Base-by-base conservation (phyloP, 257 asterid genomes). In the Leonotis leonurus region DNA sequence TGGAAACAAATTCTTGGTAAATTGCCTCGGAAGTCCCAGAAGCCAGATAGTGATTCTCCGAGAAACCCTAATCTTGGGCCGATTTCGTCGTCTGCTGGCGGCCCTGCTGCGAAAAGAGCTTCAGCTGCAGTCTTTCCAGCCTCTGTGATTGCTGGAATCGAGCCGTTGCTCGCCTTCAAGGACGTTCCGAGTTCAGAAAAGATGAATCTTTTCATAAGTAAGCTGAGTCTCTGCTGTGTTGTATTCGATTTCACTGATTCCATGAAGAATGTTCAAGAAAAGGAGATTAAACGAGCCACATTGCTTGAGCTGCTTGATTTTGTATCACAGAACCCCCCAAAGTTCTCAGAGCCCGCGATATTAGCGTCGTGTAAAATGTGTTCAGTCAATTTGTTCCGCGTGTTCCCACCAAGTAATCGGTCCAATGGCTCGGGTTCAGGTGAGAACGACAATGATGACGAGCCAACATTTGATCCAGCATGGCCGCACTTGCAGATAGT, bases 401-500 rank as follows among this genome's bases (percentile, higher is more conserved):
- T 56, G 56, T 83, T 91, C 70, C 87, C 95, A 2, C 96, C 94
- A 27, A 79, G 63, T 62, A 62, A 66, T 65, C 77, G 80, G 71
- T 73, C 81, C 6, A 65, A 9, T 46, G 68, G 44, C 69, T 21
- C 58, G 17, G 52, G 40, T 62, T 65, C 59, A 11, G 80, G 82
- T 26, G 89, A 83, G 65, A 80, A 78, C 14, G 95, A 88, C 24
- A 74, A 62, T 35, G 97, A 86, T 33, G 95, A 79, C 6, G 94
- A 86, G 68, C 95, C 92, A 1, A 75, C 78, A 24, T 91, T 88
- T 51, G 97, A 91, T 57, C 98, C 95, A 2, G 94, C 95, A 0
- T 91, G 98, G 98, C 62, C 87, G 17, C 95, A 88, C 73, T 72
- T 91, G 77, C 95, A 80, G 75, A 75, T 90, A 60, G 89, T 88